Evolutionary conservation across 306 rosid genomes (phyloP).

Genomic region (Herpetospermum pedunculosum): DNA sequence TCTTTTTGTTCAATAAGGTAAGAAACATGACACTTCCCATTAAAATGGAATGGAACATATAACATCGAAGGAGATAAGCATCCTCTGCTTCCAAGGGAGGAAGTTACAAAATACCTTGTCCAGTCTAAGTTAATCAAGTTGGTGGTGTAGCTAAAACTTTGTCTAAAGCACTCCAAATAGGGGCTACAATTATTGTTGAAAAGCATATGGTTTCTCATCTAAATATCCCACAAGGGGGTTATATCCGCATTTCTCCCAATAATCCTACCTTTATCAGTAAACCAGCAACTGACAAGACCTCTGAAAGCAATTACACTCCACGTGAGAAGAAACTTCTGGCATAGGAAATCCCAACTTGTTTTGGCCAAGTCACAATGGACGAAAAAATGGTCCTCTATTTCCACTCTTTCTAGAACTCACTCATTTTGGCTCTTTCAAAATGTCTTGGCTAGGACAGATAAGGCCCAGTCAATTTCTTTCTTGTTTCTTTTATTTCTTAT

Average conservation of each 20-base stretch:
- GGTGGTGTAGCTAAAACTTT: not conserved
- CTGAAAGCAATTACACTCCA: not conserved
- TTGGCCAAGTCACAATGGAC: not conserved
- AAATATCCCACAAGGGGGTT: not conserved
- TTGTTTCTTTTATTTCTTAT: no score
- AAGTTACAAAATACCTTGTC: not conserved
- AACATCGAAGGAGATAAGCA: not conserved
- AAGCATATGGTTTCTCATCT: not conserved
- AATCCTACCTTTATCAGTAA: not conserved
- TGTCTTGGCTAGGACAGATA: not conserved
- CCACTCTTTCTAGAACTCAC: not conserved
- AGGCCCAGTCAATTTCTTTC: not conserved
- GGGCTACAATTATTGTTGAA: not conserved
- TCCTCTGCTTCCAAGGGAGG: not conserved
- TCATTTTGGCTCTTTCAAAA: not conserved
- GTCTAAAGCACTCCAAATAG: not conserved
- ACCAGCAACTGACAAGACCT: not conserved
- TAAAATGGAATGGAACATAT: not conserved
- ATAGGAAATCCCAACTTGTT: not conserved
- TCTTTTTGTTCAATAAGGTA: not conserved
- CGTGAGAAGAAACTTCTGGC: not conserved
- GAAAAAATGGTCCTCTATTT: not conserved
- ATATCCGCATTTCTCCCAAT: not conserved
- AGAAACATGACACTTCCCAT: not conserved
- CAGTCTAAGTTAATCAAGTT: not conserved